Evolutionary conservation across 1,284 basidiomycete species (phyloP), one percentile per base, ranked within the genome.

Genomic region (Stereum hirsutum): DNA sequence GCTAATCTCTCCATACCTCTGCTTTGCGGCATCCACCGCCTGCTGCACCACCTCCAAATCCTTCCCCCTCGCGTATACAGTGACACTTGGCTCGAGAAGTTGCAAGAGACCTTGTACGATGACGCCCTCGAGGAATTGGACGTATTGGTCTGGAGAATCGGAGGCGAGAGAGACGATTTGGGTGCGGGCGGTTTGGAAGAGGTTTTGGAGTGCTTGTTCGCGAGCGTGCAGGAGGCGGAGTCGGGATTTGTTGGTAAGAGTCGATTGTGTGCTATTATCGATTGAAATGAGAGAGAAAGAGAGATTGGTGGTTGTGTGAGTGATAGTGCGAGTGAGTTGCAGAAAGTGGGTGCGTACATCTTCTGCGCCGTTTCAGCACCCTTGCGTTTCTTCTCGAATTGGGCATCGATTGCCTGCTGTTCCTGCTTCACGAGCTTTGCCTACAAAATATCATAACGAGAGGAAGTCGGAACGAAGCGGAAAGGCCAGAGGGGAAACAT

Each of bases 371-470:
- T 82, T 62, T 96, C 89, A 17, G 83, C 84, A 48, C 88, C 88
- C 64, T 97, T 97, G 56, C 79, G 76, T 69, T 91, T 95, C 81
- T 95, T 94, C 66, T 95, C 92, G 59, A 82, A 91, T 52, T 85
- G 83, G 6, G 84, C 81, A 59, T 97, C 92, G 57, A 97, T 94
- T 21, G 89, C 81, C 50, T 88, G 81, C 48, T 90, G 86, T 61
- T 96, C 93, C 61, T 93, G 89, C 60, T 92, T 90, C 31, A 97
- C 93, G 47, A 96, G 85, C 66, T 91, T 95, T 44, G 92, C 93
- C 92, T 95, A 56, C 7, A 38, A 4, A 14, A 14, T 35, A 26
- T 23, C 37, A 39, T 7, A 14, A 36, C n/a, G 44, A 41, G 19
- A 39, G 23, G 7, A 28, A 3, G 21, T 39, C 37, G n/a, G 31